Percentiles rank a stretch among this genome's conserved stretches.
Evolutionary conservation across 176 grass and related monocot species (phyloP).

Genomic region (Leersia perrieri): DNA sequence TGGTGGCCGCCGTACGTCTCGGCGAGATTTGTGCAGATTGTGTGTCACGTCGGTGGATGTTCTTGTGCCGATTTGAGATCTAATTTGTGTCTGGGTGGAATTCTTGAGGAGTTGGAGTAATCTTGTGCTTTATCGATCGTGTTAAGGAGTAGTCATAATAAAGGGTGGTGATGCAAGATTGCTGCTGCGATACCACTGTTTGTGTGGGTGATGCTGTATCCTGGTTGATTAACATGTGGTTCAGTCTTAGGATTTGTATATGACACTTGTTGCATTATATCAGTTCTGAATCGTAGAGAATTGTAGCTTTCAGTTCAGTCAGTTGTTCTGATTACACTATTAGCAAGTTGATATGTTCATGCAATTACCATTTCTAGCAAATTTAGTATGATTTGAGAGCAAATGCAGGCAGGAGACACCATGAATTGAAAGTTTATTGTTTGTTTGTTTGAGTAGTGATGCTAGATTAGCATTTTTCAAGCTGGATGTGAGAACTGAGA

Average conservation of each 20-base stretch:
- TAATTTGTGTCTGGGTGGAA: background rate
- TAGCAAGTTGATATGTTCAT: background rate
- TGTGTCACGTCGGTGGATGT: background rate
- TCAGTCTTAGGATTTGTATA: background rate
- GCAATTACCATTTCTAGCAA: background rate
- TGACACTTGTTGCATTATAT: background rate
- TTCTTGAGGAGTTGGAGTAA: background rate
- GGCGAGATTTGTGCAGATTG: slow-evolving; percentile 38
- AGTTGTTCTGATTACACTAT: background rate
- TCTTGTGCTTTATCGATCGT: slow-evolving; percentile 4
- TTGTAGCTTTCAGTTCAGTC: background rate
- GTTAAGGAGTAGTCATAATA: background rate
- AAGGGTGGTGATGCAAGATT: background rate
- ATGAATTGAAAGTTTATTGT: background rate
- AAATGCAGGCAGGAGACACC: slow-evolving; percentile 9
- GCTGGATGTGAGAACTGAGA: background rate
- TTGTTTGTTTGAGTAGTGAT: background rate
- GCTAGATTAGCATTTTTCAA: background rate
- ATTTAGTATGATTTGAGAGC: background rate
- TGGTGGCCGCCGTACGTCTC: background rate
- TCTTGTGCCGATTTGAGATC: slow-evolving; percentile 30
- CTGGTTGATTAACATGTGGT: background rate
- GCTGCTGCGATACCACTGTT: slow-evolving; percentile 23
- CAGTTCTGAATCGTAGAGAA: background rate
- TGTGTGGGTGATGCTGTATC: background rate